These are phyloP conservation scores for Xylaria scruposa DNA, from an alignment of 495 filamentous ascomycete species.

Conservation along the genomic window DNA sequence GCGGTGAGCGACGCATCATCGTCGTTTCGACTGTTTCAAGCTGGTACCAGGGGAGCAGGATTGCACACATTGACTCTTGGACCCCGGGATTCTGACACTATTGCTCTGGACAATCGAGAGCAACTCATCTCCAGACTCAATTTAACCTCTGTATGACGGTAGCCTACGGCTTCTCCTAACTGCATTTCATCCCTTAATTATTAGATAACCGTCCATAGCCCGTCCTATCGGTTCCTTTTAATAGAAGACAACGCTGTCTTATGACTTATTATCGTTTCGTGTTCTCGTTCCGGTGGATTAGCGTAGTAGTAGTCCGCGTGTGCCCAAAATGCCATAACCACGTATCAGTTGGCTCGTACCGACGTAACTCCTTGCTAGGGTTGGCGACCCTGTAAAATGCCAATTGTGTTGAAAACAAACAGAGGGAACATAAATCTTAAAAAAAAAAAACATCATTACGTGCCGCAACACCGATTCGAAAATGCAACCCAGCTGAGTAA, in stretches of 20 bases:
- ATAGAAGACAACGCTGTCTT: slow-evolving; percentile 25
- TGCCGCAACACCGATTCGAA: slow-evolving; percentile 34
- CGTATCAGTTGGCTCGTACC: slow-evolving; percentile 17
- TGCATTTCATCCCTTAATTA: slow-evolving; percentile 8
- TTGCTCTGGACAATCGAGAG: slow-evolving; percentile 4
- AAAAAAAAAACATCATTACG: background rate
- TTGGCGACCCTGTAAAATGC: slow-evolving; percentile 28
- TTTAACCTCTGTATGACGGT: slow-evolving; percentile 15
- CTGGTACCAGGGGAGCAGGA: background rate
- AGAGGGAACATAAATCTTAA: slow-evolving; percentile 22
- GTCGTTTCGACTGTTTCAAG: slow-evolving; percentile 3
- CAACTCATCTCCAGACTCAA: slow-evolving; percentile 14
- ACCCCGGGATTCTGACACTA: background rate
- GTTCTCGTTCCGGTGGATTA: slow-evolving; percentile 39
- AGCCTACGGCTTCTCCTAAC: background rate
- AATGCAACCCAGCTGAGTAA: slow-evolving; percentile 35
- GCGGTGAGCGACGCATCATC: background rate
- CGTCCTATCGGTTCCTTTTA: slow-evolving; percentile 2
- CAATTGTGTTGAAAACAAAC: slow-evolving; percentile 30
- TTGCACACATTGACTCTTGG: slow-evolving; percentile 1
- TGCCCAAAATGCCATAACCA: slow-evolving; percentile 36
- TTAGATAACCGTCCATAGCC: slow-evolving; percentile 11
- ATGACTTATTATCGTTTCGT: slow-evolving; percentile 33
- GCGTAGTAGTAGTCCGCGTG: slow-evolving; percentile 29
- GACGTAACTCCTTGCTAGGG: slow-evolving; percentile 15